Evolutionary conservation across 257 asterid species (phyloP).

Genomic region (Nicotiana otophora): DNA sequence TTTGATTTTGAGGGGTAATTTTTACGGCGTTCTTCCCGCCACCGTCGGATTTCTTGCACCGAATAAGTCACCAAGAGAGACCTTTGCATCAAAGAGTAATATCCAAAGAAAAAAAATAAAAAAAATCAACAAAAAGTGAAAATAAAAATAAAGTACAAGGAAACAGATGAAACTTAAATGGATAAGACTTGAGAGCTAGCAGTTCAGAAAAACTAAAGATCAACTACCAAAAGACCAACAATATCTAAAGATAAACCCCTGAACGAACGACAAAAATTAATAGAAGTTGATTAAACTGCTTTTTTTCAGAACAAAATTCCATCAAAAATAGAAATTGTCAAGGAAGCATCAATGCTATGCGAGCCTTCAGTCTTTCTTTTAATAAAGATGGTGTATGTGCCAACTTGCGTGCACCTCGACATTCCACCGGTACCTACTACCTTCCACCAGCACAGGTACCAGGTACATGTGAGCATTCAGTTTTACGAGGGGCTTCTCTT

Average conservation of each 20-base stretch:
- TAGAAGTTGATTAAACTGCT: not conserved
- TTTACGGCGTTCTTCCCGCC: constrained; percentile 80
- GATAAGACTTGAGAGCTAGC: not conserved
- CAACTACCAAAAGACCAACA: not conserved
- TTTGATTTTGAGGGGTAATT: constrained; percentile 67
- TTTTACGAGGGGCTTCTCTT: not conserved
- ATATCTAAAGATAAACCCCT: not conserved
- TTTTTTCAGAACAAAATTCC: not conserved
- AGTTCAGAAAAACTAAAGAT: not conserved
- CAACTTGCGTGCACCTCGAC: not conserved
- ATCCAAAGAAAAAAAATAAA: constrained; percentile 11
- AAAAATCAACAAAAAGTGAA: constrained; percentile 12
- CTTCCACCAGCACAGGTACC: not conserved
- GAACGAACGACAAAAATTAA: not conserved
- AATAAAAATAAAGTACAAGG: constrained; percentile 3
- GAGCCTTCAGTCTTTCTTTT: not conserved
- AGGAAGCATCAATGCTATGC: not conserved
- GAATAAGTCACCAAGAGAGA: constrained; percentile 49
- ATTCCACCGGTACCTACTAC: not conserved
- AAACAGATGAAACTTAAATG: not conserved
- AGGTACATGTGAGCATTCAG: not conserved
- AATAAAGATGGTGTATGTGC: not conserved
- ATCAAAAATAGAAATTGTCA: not conserved
- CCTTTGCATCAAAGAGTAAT: constrained; percentile 29
- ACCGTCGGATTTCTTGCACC: constrained; percentile 71